phyloP scores from a whole-genome alignment of 371 early-diverging fungal species.

The Blakeslea trispora region DNA sequence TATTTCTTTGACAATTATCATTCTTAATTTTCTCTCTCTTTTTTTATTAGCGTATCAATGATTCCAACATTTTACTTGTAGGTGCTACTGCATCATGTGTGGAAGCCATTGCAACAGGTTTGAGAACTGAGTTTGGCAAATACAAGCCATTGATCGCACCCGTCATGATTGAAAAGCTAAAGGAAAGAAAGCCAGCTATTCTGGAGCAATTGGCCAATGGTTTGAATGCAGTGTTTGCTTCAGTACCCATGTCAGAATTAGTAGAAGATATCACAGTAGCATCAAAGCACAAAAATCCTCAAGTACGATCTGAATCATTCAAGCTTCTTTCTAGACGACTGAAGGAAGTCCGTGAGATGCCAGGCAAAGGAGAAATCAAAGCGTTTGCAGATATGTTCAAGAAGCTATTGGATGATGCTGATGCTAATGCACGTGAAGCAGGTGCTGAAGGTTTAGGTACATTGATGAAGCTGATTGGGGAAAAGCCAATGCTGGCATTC shows the following conservation, averaged over 20 bases:
- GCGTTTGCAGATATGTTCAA: conserved; percentile 71
- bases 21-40: too few relatives aligned
- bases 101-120: conserved; percentile 81
- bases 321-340: conserved; percentile 75
- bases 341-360: conserved; percentile 63
- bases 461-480: conserved; percentile 84
- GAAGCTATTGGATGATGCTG: conserved; percentile 84
- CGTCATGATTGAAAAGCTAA: conserved; percentile 86
- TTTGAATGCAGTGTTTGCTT: conserved; percentile 82
- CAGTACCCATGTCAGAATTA: conserved; percentile 63
- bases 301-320: conserved; percentile 76
- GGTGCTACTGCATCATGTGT: conserved; percentile 80
- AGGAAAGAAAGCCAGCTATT: conserved; percentile 91
- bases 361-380: conserved; percentile 81
- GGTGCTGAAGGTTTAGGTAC: conserved; percentile 89
- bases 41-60: conserved; percentile 66
- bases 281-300: conserved; percentile 90
- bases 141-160: conserved; percentile 72
- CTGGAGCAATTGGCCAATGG: conserved; percentile 80
- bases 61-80: conserved; percentile 87
- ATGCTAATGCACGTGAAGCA: conserved; percentile 83
- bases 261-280: conserved; percentile 73
- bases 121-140: conserved; percentile 76
- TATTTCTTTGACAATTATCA: not conserved
- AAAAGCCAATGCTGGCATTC: conserved; percentile 70